Base-by-base conservation (phyloP, 2,329 filamentous ascomycete genomes). In the Aspergillus sp. region DNA sequence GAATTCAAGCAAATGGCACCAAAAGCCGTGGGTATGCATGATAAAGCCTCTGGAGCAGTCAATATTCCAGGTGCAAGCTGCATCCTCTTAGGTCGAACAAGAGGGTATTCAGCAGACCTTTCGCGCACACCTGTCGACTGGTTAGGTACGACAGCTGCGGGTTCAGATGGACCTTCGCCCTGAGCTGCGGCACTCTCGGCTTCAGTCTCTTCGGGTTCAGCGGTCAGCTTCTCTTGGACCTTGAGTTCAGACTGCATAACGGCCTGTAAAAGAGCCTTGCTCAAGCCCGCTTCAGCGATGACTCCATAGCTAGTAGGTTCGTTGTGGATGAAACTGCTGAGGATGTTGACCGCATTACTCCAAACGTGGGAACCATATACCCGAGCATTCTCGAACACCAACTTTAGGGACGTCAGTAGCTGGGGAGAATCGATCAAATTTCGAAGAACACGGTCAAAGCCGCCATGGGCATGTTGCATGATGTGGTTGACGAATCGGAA, bases 261-360 rank as follows among this genome's bases (percentile, higher is more conserved):
- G 3, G 90, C 83, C 66, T 91, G 85, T 12, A 99, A 76, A 49
- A 96, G 86, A 45, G 84, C 88, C 63, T 86, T 86, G 60, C 93
- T 90, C 58, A 98, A 79, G 19, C 90, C 90, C 44, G 93, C 91
- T 70, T 99, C 93, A 12, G 88, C 89, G 55, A 99, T 93, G 20
- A 95, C 89, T 23, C 89, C 86, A 65, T 95, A 98, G 67, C 93
- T 98, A 0, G 93, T 98, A 0, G 93, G 93, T 61, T 98, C 93
- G 63, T 97, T 96, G 70, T 99, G 94, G 60, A 99, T 95, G 68
- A 98, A 98, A 59, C 89, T 91, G 62, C 88, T 93, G 44, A 98
- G 75, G 48, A 96, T 91, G 47, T 85, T 90, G 52, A 95, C 88
- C 5, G 90, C 86, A 64, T 90, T 90, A 43, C 90, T 95, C 93